Percentiles rank a stretch among this genome's conserved stretches.
Conservation (phyloP, 2,329 filamentous ascomycete species). For the Pseudophaeomoniella oleicola region DNA sequence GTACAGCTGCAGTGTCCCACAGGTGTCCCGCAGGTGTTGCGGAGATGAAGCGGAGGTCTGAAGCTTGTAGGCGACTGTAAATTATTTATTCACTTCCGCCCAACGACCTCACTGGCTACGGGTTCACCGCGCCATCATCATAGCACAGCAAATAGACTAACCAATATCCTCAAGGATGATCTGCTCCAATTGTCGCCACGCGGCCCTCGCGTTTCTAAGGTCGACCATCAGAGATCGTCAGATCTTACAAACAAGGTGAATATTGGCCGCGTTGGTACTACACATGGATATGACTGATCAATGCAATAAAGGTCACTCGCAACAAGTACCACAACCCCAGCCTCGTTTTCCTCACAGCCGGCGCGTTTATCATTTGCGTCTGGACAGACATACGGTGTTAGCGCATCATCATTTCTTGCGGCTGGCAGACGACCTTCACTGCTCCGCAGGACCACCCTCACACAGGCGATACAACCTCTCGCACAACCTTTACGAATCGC, state of each 20-base stretch:
- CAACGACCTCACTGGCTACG: neutral
- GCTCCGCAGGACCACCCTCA: neutral
- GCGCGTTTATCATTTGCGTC: neutral
- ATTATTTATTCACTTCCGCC: neutral
- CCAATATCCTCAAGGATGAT: neutral
- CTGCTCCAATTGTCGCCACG: neutral
- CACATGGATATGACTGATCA: neutral
- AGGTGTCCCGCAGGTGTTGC: neutral
- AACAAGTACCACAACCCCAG: neutral
- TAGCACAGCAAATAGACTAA: neutral
- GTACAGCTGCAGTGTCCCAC: neutral
- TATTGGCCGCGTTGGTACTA: neutral
- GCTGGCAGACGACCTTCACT: neutral
- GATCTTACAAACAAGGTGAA: neutral
- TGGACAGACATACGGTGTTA: neutral
- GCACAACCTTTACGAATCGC: neutral
- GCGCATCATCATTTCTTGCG: neutral
- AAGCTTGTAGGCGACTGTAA: neutral
- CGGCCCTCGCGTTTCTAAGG: neutral
- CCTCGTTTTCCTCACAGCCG: neutral
- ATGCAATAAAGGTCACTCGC: neutral
- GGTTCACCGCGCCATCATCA: too few relatives aligned
- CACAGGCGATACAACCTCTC: constrained; percentile 2
- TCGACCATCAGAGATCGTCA: neutral
- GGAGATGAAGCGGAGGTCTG: neutral